A percentile compares a stretch with the other conserved stretches of the same genome.
These are phyloP conservation scores for Flaveria floridana DNA, from an alignment of 140 eudicot species.

Conservation along the genomic window DNA sequence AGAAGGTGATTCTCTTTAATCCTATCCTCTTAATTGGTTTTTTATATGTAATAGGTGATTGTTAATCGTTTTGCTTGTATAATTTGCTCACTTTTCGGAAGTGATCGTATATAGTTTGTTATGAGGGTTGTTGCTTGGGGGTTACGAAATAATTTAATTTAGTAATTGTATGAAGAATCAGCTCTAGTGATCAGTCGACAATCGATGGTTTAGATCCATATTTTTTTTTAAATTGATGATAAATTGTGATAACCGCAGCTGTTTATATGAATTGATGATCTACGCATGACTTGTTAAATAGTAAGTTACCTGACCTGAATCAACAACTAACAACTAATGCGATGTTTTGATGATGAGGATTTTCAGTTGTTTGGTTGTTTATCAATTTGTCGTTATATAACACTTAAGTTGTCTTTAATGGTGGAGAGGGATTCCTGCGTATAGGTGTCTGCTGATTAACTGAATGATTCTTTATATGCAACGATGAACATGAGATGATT, in stretches of 20 bases:
- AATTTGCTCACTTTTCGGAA: not conserved
- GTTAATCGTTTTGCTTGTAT: not conserved
- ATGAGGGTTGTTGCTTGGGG: conserved; percentile 11
- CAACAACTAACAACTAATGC: not conserved
- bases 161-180: not conserved
- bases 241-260: not conserved
- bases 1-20: conserved; percentile 40
- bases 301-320: not conserved
- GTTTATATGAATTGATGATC: not conserved
- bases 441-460: not conserved
- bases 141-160: not conserved
- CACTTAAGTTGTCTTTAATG: not conserved
- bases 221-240: not conserved
- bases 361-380: not conserved
- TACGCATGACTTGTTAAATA: not conserved
- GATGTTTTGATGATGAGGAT: not conserved
- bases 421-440: too few relatives aligned
- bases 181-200: not conserved
- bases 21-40: not conserved
- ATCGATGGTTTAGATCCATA: not conserved
- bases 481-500: not conserved
- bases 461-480: not conserved
- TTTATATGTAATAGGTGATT: not conserved
- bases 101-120: not conserved
- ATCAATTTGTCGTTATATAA: not conserved